Evolutionary conservation across 2,329 filamentous ascomycete species (phyloP).

Genomic region (Pyrenophora tritici-repentis): DNA sequence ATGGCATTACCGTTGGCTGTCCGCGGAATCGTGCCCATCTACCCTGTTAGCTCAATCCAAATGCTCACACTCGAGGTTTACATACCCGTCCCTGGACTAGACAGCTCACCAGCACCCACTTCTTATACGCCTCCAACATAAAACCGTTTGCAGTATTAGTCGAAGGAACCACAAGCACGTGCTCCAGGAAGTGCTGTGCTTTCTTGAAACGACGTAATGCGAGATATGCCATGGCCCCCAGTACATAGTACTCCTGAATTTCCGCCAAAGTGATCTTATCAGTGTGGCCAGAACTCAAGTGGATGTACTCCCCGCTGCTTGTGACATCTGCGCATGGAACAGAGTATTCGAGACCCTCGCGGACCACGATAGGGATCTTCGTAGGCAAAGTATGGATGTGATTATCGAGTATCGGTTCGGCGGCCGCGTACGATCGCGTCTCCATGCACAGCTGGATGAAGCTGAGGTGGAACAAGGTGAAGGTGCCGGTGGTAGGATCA

Average conservation of each 20-base stretch:
- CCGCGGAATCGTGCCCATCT: conserved; percentile 59
- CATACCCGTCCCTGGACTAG: conserved; percentile 68
- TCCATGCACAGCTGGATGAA: conserved; percentile 63
- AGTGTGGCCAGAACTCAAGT: conserved; percentile 62
- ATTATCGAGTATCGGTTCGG: conserved; percentile 66
- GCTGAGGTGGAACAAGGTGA: conserved; percentile 67
- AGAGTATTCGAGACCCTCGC: conserved; percentile 46
- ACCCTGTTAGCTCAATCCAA: conserved; percentile 21
- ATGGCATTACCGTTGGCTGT: conserved; percentile 59
- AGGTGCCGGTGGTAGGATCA: conserved; percentile 68
- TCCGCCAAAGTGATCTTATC: conserved; percentile 56
- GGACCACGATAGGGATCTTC: conserved; percentile 32
- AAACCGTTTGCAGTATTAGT: conserved; percentile 70
- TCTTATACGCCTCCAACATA: conserved; percentile 90
- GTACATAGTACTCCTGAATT: conserved; percentile 61
- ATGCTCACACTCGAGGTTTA: not conserved
- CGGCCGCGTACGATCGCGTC: conserved; percentile 59
- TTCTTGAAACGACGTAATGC: conserved; percentile 50
- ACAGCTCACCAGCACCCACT: conserved; percentile 80
- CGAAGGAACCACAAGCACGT: conserved; percentile 66
- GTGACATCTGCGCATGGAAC: conserved; percentile 49
- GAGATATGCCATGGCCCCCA: conserved; percentile 56
- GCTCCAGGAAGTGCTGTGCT: conserved; percentile 54
- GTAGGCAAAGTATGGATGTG: conserved; percentile 69
- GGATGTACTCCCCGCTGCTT: conserved; percentile 63